Evolutionary conservation across 2,329 filamentous ascomycete genomes (phyloP).

Genomic region (Emergomyces orientalis): DNA sequence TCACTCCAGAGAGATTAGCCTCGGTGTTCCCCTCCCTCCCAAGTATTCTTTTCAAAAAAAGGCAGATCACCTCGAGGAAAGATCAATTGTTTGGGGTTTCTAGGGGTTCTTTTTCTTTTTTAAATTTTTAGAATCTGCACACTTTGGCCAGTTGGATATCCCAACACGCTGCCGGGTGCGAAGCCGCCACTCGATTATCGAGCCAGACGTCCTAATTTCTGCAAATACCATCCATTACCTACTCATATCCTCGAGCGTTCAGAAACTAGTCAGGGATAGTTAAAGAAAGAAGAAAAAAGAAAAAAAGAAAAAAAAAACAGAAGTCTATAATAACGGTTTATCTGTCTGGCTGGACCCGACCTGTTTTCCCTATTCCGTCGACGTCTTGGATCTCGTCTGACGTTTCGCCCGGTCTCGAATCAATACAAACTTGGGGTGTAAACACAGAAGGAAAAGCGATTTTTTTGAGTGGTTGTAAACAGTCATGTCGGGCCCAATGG

Average conservation of each 20-base stretch:
- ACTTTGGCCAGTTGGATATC: not conserved
- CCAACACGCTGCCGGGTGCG: no score
- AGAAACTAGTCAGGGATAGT: not conserved
- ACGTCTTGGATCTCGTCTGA: not conserved
- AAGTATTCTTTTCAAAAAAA: not conserved
- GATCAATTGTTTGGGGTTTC: not conserved
- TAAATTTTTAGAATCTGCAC: not conserved
- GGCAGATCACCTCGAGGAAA: not conserved
- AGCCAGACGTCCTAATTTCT: not conserved
- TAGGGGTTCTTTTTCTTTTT: not conserved
- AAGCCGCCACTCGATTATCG: not conserved
- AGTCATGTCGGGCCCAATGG: constrained; percentile 10
- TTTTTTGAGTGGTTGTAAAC: not conserved
- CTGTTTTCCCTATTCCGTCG: not conserved
- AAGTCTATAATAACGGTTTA: not conserved
- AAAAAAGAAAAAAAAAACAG: not conserved
- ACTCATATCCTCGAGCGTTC: not conserved
- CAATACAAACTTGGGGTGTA: not conserved
- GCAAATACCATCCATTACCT: not conserved
- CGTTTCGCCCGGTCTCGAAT: not conserved
- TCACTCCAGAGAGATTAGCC: constrained; percentile 17
- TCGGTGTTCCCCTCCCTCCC: not conserved
- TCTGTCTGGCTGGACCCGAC: not conserved
- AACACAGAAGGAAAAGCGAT: not conserved
- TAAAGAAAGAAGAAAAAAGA: no score